Percentiles rank a stretch among this genome's conserved stretches.
Conservation (phyloP, 768 basidiomycete genomes). For the Tricholomella constricta region DNA sequence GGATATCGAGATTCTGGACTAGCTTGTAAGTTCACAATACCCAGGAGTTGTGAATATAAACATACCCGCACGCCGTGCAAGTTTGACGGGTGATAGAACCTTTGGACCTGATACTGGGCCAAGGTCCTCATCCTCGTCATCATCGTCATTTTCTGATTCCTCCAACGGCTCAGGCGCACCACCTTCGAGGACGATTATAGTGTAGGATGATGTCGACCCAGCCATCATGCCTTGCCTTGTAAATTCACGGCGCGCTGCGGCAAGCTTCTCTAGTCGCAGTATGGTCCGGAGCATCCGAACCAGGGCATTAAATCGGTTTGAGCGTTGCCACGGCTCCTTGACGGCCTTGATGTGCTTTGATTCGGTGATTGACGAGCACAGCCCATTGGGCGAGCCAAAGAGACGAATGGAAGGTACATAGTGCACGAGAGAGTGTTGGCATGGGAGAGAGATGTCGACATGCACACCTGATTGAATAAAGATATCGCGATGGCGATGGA, state of each 20-base stretch:
- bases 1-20: slow-evolving; percentile 10
- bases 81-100: neutral
- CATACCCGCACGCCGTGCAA: slow-evolving; percentile 1
- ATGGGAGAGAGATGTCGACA: slow-evolving; percentile 18
- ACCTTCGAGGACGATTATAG: neutral
- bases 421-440: slow-evolving; percentile 19
- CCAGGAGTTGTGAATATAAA: neutral
- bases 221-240: neutral
- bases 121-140: slow-evolving; percentile 1
- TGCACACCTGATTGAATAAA: slow-evolving; percentile 4
- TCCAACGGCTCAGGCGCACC: neutral
- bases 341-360: slow-evolving; percentile 13
- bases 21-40: neutral
- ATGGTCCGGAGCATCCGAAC: slow-evolving; percentile 18
- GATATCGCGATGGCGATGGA: neutral
- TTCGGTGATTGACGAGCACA: slow-evolving; percentile 14
- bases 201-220: slow-evolving; percentile 7
- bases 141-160: neutral
- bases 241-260: neutral
- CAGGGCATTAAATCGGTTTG: slow-evolving; percentile 16
- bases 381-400: slow-evolving; percentile 11
- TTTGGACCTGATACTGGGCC: neutral
- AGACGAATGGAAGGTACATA: neutral
- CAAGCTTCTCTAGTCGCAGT: slow-evolving; percentile 14
- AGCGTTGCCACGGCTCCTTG: slow-evolving; percentile 21